These are phyloP conservation scores for Chenopodium formosanum DNA, from an alignment of 148 eudicot species.

Conservation along the genomic window DNA sequence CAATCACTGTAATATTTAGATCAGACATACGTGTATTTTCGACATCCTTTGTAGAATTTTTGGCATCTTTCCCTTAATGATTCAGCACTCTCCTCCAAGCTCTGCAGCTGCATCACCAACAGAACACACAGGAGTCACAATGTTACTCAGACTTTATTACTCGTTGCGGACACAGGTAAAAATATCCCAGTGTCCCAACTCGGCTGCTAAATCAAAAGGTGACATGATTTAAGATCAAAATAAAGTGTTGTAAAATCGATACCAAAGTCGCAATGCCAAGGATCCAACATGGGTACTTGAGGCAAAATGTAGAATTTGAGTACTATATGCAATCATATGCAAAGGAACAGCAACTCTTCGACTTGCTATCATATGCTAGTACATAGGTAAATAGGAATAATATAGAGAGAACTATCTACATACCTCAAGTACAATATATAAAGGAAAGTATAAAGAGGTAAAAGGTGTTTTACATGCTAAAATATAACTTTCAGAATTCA, in stretches of 20 bases:
- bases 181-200: no score
- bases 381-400: not conserved
- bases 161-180: no score
- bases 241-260: no score
- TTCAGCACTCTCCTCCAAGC: slow-evolving; percentile 92
- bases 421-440: not conserved
- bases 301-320: no score
- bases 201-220: no score
- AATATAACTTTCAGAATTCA: not conserved
- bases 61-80: slow-evolving; percentile 84
- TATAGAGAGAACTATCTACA: not conserved
- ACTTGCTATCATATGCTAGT: not conserved
- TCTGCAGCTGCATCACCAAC: slow-evolving; percentile 59
- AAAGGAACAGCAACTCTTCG: not conserved
- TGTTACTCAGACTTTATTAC: no score
- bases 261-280: no score
- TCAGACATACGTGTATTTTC: slow-evolving; percentile 89
- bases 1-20: not conserved
- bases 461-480: not conserved
- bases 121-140: not conserved
- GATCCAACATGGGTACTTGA: no score
- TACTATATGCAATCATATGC: no score
- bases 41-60: slow-evolving; percentile 89
- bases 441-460: not conserved
- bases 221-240: no score